Conservation (phyloP, 495 filamentous ascomycete genomes). For the Penicillium odoratum region DNA sequence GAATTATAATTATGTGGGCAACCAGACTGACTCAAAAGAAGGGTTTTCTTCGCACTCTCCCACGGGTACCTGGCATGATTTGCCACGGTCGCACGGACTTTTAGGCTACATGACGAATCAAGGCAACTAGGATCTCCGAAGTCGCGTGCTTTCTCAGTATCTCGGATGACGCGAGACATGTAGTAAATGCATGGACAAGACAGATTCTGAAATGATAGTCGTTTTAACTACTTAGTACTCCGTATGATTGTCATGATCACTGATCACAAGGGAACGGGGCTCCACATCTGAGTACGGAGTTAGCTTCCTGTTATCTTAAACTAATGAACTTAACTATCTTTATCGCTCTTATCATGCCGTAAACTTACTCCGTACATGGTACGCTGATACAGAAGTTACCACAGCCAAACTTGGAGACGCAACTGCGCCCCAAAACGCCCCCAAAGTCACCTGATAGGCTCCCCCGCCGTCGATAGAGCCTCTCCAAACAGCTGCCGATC, state of each 20-base stretch:
- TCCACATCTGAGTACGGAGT: neutral
- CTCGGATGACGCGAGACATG: conserved; percentile 13
- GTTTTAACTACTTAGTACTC: no score
- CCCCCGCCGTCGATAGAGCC: conserved; percentile 23
- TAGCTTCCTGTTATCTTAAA: conserved; percentile 1
- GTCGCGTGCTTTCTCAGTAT: conserved; percentile 33
- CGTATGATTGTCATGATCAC: neutral
- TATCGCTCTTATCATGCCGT: conserved; percentile 18
- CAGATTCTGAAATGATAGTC: neutral
- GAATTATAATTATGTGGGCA: neutral
- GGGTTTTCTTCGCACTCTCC: neutral
- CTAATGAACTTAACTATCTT: neutral
- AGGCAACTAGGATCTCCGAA: conserved; percentile 28
- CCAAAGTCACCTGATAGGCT: conserved; percentile 27
- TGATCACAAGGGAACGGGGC: conserved; percentile 6
- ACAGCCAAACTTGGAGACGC: conserved; percentile 1
- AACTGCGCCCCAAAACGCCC: conserved; percentile 11
- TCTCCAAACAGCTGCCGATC: conserved; percentile 11
- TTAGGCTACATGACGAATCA: conserved; percentile 12
- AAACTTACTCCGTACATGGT: neutral
- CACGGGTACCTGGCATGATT: conserved; percentile 30
- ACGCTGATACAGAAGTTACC: neutral
- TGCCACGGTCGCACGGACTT: conserved; percentile 14
- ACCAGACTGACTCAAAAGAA: neutral
- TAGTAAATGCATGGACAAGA: neutral